phyloP scores from a whole-genome alignment of 106 monocot species.

The Acorus gramineus region DNA sequence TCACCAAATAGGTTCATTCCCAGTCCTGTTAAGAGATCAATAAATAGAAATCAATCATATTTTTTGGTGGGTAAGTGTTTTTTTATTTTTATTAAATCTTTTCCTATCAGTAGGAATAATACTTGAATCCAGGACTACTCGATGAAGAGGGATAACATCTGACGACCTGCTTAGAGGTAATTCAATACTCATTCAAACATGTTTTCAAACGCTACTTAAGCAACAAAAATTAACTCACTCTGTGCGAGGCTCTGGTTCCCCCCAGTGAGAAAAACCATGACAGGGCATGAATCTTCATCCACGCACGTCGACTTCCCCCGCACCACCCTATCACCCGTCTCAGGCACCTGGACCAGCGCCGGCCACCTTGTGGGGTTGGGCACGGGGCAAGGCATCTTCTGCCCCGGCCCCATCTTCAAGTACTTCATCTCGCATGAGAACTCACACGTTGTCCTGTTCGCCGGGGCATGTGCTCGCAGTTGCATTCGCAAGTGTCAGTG shows the following conservation, averaged over 20 bases:
- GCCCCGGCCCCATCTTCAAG: background rate
- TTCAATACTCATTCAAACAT: background rate
- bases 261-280: slow-evolving; percentile 19
- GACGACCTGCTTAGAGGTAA: too few relatives aligned
- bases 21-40: background rate
- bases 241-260: slow-evolving; percentile 10
- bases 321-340: slow-evolving; percentile 2
- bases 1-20: slow-evolving; percentile 1
- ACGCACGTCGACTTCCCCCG: slow-evolving; percentile 8
- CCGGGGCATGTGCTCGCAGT: background rate
- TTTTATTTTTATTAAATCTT: too few relatives aligned
- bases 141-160: background rate
- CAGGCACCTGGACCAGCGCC: slow-evolving; percentile 12
- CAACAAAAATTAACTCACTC: slow-evolving; percentile 2
- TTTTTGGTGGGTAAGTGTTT: too few relatives aligned
- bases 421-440: background rate
- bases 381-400: background rate
- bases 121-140: too few relatives aligned
- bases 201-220: background rate
- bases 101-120: background rate
- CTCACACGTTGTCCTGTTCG: background rate
- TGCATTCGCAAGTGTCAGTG: background rate
- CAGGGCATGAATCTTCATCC: slow-evolving; percentile 12
- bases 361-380: slow-evolving; percentile 9
- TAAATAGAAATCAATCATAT: too few relatives aligned